Evolutionary conservation across 2,329 filamentous ascomycete species (phyloP), one percentile per base, ranked within the genome.

Genomic region (Pseudogymnoascus sp.): DNA sequence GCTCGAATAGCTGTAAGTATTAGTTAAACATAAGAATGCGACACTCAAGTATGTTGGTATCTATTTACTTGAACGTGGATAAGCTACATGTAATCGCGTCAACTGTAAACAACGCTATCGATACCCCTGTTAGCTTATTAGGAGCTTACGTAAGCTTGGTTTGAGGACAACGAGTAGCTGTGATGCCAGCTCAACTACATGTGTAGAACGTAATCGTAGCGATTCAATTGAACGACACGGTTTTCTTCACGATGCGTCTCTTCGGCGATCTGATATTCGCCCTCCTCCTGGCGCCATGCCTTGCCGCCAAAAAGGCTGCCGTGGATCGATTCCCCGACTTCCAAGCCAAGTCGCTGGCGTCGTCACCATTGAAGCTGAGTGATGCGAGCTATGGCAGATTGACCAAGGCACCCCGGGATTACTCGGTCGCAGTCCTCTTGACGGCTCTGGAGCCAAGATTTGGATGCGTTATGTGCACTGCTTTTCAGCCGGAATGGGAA

Each of bases 401-500:
- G 67, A 96, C 90, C 2, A 77, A 83, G 14, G 76, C 83, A 1
- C 91, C 92, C 11, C 85, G 94, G 67, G 89, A 99, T 75, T 96
- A 97, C 74, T 86, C 86, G 38, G 82, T 89, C 28, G 87, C 86
- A 2, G 82, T 99, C 2, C 82, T 99, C 12, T 78, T 99, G 66
- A 99, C 94, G 1, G 94, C 94, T 37, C 76, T 92, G 69, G 92
- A 96, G 66, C 71, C 85, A 33, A 84, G 90, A 62, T 97, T 90
- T 72, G 90, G 89, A 63, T 99, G 94, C 73, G 79, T 86, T 66
- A 79, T 97, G 57, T 99, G 94, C 75, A 83, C 85, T 59, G 90
- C 96, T 60, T 96, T 99, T 74, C 89, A 96, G 73, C 88, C 92
- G 1, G 94, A 99, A 76, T 99, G 91, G 89, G 89, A 95, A 61